phyloP scores from a whole-genome alignment of 306 rosid genomes.

The Prinsepia uniflora region DNA sequence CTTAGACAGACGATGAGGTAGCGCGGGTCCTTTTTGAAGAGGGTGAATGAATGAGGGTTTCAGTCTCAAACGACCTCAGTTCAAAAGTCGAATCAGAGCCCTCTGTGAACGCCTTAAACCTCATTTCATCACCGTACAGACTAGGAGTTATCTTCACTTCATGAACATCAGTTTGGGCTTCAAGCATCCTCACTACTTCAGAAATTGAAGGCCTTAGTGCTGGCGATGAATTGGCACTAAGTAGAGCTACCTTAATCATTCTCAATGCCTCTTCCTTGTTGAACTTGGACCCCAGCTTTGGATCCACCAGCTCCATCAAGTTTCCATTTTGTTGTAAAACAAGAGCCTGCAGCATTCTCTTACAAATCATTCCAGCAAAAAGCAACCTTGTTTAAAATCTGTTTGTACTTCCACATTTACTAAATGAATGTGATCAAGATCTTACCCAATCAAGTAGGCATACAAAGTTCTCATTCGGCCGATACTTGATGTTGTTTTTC shows the following conservation, averaged over 20 bases:
- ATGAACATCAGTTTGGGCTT: slow-evolving; percentile 39
- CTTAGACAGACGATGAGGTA: neutral
- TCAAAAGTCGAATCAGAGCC: neutral
- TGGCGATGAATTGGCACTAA: slow-evolving; percentile 47
- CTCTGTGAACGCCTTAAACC: neutral
- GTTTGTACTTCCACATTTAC: neutral
- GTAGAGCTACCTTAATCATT: slow-evolving; percentile 50
- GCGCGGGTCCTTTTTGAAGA: neutral
- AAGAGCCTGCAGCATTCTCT: slow-evolving; percentile 20
- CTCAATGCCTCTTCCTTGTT: slow-evolving; percentile 41
- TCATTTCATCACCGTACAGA: slow-evolving; percentile 12
- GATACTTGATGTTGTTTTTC: slow-evolving; percentile 38
- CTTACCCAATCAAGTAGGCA: slow-evolving; percentile 63
- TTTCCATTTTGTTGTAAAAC: slow-evolving; percentile 29
- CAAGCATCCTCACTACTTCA: slow-evolving; percentile 61
- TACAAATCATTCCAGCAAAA: neutral
- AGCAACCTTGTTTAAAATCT: neutral
- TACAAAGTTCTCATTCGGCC: slow-evolving; percentile 47
- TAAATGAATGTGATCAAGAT: neutral
- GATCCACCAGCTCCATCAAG: slow-evolving; percentile 49
- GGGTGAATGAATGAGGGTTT: neutral
- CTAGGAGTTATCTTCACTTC: slow-evolving; percentile 17
- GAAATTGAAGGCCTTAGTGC: slow-evolving; percentile 60
- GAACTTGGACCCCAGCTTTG: slow-evolving; percentile 37
- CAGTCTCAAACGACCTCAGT: neutral